Evolutionary conservation across 805 yeast genomes (phyloP).

Genomic region (Lachancea fermentati): DNA sequence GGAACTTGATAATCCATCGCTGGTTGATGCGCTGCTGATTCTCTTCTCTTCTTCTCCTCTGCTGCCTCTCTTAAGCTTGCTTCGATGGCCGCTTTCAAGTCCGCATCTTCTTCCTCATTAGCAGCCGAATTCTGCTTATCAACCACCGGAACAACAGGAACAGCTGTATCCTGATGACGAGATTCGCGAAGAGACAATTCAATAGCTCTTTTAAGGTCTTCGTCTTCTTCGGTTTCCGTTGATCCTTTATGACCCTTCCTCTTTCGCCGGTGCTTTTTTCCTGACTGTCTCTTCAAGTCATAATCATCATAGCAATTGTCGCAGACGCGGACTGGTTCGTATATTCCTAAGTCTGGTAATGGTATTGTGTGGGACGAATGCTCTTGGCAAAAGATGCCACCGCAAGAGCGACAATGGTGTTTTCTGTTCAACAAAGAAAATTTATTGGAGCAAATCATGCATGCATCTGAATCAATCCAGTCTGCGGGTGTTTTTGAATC

Average conservation of each 20-base stretch:
- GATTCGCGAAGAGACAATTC: slow-evolving; percentile 68
- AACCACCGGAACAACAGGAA: slow-evolving; percentile 19
- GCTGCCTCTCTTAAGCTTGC: slow-evolving; percentile 80
- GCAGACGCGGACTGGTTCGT: slow-evolving; percentile 88
- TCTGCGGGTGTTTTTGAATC: slow-evolving; percentile 94
- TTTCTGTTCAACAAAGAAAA: slow-evolving; percentile 82
- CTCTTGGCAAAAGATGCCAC: slow-evolving; percentile 84
- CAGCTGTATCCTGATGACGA: slow-evolving; percentile 25
- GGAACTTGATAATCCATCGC: slow-evolving; percentile 7
- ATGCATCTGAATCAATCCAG: slow-evolving; percentile 93
- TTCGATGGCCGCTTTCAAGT: slow-evolving; percentile 88
- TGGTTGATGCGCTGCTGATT: slow-evolving; percentile 1
- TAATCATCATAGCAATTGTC: slow-evolving; percentile 77
- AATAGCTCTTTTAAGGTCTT: slow-evolving; percentile 70
- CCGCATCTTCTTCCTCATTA: slow-evolving; percentile 70
- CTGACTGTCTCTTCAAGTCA: slow-evolving; percentile 32
- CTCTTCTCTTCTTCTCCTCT: slow-evolving; percentile 29
- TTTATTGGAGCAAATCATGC: slow-evolving; percentile 84
- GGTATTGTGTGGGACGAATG: slow-evolving; percentile 74
- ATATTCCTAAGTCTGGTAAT: slow-evolving; percentile 78
- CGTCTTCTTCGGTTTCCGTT: slow-evolving; percentile 55
- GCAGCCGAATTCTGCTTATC: slow-evolving; percentile 4
- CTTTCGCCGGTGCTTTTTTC: slow-evolving; percentile 16
- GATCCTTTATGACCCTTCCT: slow-evolving; percentile 22
- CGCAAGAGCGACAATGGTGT: slow-evolving; percentile 96